Base-by-base conservation (phyloP, 805 yeast genomes). In the Lipomyces starkeyi region DNA sequence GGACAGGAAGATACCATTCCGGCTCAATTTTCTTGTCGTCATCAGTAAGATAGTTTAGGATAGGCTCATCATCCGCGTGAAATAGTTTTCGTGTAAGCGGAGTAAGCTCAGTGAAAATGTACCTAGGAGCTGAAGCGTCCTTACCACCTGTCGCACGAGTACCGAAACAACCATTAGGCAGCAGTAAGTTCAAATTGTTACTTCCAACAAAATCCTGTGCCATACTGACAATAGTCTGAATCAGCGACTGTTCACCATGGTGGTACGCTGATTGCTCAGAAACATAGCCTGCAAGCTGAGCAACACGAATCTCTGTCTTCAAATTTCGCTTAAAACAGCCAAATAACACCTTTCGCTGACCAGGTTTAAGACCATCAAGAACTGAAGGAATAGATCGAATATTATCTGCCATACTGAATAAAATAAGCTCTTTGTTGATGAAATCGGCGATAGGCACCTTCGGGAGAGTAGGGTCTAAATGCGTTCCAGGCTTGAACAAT, bases 71-170 rank as follows among this genome's bases (percentile, higher is more conserved):
- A 58, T 87, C 83, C 0, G 91, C 87, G 73, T 91, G 88, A 79
- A 94, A 93, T 6, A 94, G 85, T 64, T 82, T 86, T 66, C 90
- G 83, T 0, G 98, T 91, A 61, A 95, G 83, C 43, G 88, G 87
- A 64, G 86, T 87, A 71, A 95, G 81, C 75, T 91, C 93, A 0
- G 99, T 95, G 78, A 86, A 91, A 78, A 95, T 93, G 82, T 95
- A 95, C 85, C 99, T 93, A 58, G 97, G 89, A 34, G 98, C 98
- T n/a, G 98, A 91, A 17, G 93, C 95, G 82, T 95, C 99, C 78
- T 95, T 95, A 82, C 99, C 99, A 79, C 99, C 99, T 32, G 91
- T 84, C 32, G 95, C 93, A 80, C 99, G 87, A 0, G 97, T 88
- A 85, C 99, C 99, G 77, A 95, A 95, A 43, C 92, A 89, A 83